phyloP scores from a whole-genome alignment of 352 stramenopile genomes.

The Phytopythium aichiense region DNA sequence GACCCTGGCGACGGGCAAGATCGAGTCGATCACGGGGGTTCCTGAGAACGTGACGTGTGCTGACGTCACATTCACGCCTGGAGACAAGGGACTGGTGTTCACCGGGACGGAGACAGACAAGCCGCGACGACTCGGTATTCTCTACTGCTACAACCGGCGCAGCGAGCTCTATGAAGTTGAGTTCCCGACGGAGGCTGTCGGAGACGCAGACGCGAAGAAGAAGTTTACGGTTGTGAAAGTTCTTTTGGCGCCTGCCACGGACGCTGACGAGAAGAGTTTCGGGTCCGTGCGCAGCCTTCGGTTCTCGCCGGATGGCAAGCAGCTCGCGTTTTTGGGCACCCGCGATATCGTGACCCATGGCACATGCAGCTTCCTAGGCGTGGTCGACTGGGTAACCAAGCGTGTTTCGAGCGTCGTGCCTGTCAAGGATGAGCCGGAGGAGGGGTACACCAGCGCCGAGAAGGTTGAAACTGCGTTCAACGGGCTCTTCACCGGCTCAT shows the following conservation, averaged over 20 bases:
- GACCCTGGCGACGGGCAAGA: conserved; percentile 54
- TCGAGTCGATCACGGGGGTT: conserved; percentile 55
- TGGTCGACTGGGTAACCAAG: conserved; percentile 62
- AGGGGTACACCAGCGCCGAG: conserved; percentile 14
- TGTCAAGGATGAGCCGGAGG: conserved; percentile 51
- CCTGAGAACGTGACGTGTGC: conserved; percentile 54
- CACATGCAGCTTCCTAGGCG: conserved; percentile 63
- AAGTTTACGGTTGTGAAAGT: conserved; percentile 39
- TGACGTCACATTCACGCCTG: conserved; percentile 61
- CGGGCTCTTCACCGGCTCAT: conserved; percentile 54
- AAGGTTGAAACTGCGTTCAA: conserved; percentile 56
- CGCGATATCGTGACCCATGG: conserved; percentile 67
- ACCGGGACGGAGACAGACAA: conserved; percentile 48
- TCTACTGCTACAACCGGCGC: conserved; percentile 86
- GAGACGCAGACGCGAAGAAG: conserved; percentile 2
- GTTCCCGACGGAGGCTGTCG: conserved; percentile 19
- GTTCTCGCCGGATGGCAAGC: conserved; percentile 64
- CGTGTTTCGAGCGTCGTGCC: conserved; percentile 55
- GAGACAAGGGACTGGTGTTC: conserved; percentile 59
- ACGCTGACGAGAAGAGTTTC: conserved; percentile 34
- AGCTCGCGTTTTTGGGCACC: conserved; percentile 68
- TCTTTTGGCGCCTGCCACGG: conserved; percentile 16
- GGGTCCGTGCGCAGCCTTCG: conserved; percentile 51
- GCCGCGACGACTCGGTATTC: conserved; percentile 65
- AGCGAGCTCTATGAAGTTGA: conserved; percentile 57